Conservation (phyloP, 2,329 filamentous ascomycete species). For the Curvularia lunata region DNA sequence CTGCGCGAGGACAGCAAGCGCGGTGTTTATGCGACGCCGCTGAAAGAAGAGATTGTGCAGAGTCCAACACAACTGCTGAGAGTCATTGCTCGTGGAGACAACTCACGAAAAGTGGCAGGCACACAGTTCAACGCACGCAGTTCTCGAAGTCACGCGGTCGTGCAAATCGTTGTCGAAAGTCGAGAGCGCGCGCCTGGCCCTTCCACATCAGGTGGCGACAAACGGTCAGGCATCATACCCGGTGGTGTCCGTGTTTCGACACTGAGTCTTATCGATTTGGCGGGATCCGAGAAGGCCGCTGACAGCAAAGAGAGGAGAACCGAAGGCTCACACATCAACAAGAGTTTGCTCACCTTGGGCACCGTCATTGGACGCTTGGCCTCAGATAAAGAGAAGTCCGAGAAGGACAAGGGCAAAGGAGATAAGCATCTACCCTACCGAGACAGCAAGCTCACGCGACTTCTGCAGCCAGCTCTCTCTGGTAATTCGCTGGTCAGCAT, state of each 20-base stretch:
- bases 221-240: slow-evolving; percentile 58
- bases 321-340: slow-evolving; percentile 98
- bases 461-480: slow-evolving; percentile 90
- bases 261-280: slow-evolving; percentile 91
- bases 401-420: slow-evolving; percentile 77
- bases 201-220: slow-evolving; percentile 49
- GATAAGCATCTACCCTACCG: slow-evolving; percentile 96
- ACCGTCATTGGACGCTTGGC: slow-evolving; percentile 95
- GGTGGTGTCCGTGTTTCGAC: slow-evolving; percentile 96
- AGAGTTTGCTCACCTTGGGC: slow-evolving; percentile 90
- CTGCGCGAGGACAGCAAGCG: slow-evolving; percentile 94
- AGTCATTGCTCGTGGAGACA: slow-evolving; percentile 93
- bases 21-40: slow-evolving; percentile 91
- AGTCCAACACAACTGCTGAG: slow-evolving; percentile 93
- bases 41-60: slow-evolving; percentile 99
- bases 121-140: slow-evolving; percentile 97
- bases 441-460: slow-evolving; percentile 93
- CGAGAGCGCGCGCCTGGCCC: slow-evolving; percentile 76
- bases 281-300: slow-evolving; percentile 93
- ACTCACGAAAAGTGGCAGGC: slow-evolving; percentile 86
- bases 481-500: slow-evolving; percentile 96
- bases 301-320: slow-evolving; percentile 92
- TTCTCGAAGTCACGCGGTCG: slow-evolving; percentile 96
- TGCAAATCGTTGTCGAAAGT: slow-evolving; percentile 98
- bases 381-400: slow-evolving; percentile 77